phyloP scores from a whole-genome alignment of 148 eudicot genomes.

The Salicornia ramosissima region DNA sequence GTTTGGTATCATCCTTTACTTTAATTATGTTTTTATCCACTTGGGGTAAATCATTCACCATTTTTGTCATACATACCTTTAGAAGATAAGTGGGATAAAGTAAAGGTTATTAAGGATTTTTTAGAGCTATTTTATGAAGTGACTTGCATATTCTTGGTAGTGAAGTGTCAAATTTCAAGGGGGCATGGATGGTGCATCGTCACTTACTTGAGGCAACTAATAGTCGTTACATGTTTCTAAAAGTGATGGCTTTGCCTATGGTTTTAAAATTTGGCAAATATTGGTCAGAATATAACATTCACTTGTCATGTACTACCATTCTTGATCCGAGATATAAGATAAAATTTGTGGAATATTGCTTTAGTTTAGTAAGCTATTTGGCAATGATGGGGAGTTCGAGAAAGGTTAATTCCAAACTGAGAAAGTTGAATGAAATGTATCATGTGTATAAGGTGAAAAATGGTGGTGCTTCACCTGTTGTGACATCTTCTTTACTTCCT shows the following conservation, averaged over 20 bases:
- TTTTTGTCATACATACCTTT: not conserved
- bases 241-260: not conserved
- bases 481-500: too few relatives aligned
- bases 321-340: not conserved
- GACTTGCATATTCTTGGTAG: not conserved
- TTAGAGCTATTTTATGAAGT: not conserved
- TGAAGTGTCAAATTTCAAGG: not conserved
- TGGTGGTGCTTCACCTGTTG: too few relatives aligned
- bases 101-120: not conserved
- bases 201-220: not conserved
- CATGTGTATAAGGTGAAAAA: too few relatives aligned
- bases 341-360: not conserved
- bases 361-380: not conserved
- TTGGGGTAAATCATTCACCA: not conserved
- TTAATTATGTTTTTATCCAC: not conserved
- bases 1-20: too few relatives aligned
- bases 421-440: too few relatives aligned
- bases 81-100: not conserved
- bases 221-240: not conserved
- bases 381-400: not conserved
- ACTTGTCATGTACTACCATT: not conserved
- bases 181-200: not conserved
- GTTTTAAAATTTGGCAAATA: not conserved
- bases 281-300: too few relatives aligned
- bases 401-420: too few relatives aligned